Evolutionary conservation across 208 protist genomes (phyloP), one percentile per base, ranked within the genome.

Genomic region (Porcisia hertigi): DNA sequence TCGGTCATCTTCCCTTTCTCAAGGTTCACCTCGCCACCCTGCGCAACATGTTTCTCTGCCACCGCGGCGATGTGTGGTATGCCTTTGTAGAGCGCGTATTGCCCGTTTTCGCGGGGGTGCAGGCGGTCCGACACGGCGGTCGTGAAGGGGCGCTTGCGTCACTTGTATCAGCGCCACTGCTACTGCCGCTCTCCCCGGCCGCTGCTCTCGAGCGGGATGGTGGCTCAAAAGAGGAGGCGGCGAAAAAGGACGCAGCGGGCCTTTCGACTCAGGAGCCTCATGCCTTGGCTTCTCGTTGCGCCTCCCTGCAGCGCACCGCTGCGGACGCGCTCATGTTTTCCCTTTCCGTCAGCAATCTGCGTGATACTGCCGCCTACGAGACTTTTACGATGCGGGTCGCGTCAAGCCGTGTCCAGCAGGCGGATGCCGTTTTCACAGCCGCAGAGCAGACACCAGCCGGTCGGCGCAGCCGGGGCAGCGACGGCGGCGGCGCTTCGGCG

Each of bases 31-130:
- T 94, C 34, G 71, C 53, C 14, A 86, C 86, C 1, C 76, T 97
- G 47, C 89, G 87, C 25, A 86, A 70, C 39, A 76, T 94, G 75
- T 95, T 94, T 69, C 84, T 97, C n/a, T 93, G 89, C 76, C 88
- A 90, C 55, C 88, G 93, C 30, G 93, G 93, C 8, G 93, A 97
- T 64, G 62, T 97, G 39, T 97, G 93, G 91, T 83, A 85, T 58
- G 76, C 87, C 47, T 95, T 97, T 84, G 90, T 93, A 58, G 86
- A 94, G 58, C 59, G 75, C 11, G 66, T 85, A 16, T 75, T 93
- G 45, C 77, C 75, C 8, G 76, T 45, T 62, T 81, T 83, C 66
- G 60, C 58, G 0, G 49, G 12, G 2, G 47, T 59, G 18, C 49
- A 73, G 70, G 20, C 70, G 70, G 41, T 41, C n/a, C 58, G 20